A percentile compares a stretch with the other conserved stretches of the same genome.
These are phyloP conservation scores for Omphalotus guepiniiformis DNA, from an alignment of 768 basidiomycete species.

Conservation along the genomic window DNA sequence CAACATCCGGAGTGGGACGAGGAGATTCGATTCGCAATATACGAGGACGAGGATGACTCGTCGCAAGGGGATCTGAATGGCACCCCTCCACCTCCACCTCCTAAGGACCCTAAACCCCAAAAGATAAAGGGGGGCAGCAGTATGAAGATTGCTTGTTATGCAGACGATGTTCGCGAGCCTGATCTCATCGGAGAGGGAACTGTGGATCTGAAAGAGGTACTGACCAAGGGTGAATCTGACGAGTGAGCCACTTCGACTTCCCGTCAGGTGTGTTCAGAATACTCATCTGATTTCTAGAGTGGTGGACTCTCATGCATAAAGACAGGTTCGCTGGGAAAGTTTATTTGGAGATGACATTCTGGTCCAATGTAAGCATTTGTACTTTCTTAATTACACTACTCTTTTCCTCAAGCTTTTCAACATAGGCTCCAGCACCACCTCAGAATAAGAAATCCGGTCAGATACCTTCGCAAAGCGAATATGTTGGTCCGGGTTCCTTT, in stretches of 20 bases:
- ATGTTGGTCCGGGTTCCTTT: slow-evolving; percentile 78
- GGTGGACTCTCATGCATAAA: slow-evolving; percentile 88
- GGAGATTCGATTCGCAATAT: slow-evolving; percentile 88
- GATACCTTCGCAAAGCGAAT: slow-evolving; percentile 44
- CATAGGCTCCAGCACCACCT: slow-evolving; percentile 67
- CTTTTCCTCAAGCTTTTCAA: slow-evolving; percentile 10
- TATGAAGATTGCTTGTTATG: slow-evolving; percentile 85
- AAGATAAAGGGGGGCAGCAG: slow-evolving; percentile 67
- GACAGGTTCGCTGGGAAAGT: slow-evolving; percentile 95
- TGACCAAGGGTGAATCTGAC: slow-evolving; percentile 95
- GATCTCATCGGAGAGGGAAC: slow-evolving; percentile 90
- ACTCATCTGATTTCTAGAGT: slow-evolving; percentile 51
- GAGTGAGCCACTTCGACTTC: slow-evolving; percentile 22
- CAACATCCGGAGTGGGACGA: slow-evolving; percentile 99
- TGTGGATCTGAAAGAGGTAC: slow-evolving; percentile 83
- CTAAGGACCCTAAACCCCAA: slow-evolving; percentile 47
- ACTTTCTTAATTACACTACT: neutral
- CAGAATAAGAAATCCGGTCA: slow-evolving; percentile 57
- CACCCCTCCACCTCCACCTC: slow-evolving; percentile 66
- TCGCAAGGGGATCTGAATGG: slow-evolving; percentile 34
- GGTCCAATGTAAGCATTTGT: slow-evolving; percentile 71
- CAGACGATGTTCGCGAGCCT: slow-evolving; percentile 93
- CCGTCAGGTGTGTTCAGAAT: neutral
- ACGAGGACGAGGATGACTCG: slow-evolving; percentile 67
- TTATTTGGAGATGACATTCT: slow-evolving; percentile 95